Evolutionary conservation across 345 rosid genomes (phyloP), one percentile per base, ranked within the genome.

Genomic region (Hibiscus mutabilis): DNA sequence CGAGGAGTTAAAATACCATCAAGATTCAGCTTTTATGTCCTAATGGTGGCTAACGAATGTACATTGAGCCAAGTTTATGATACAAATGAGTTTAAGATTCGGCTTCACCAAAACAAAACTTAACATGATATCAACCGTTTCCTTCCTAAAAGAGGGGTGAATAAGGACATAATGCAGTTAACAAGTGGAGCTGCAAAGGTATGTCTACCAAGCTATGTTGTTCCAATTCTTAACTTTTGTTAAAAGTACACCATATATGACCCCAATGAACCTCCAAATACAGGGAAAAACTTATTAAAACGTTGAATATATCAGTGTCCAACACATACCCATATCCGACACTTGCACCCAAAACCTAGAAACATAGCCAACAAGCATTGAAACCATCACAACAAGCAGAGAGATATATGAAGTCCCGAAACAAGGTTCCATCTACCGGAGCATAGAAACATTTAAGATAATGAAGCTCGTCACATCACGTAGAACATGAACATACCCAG

Each of bases 401-500:
- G 12, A 40, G 46, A 40, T 7, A 40, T 40, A 40, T 2, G 10
- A n/a, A n/a, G 10, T 1, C 46, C 46, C 46, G 9, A 1, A 40
- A 40, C 46, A 40, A 40, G 46, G 46, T 40, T 40, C 10, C 46
- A 0, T 10, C 46, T 40, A 40, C 46, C 46, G 2, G 47, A 47
- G 19, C 6, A 60, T 46, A 60, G 52, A 65, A 52, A 69, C 49
- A 21, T 56, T 9, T 70, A 12, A 27, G 9, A 27, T 21, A 61
- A 55, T 14, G 24, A 3, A 2, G n/a, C 67, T 71, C 37, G 56
- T 57, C 22, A 25, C 31, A 11, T 13, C 25, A 27, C 24, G 10
- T 6, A 10, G 40, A 46, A 60, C 33, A 73, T 60, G 52, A 83
- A 56, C 86, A 73, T 89, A 94, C 98, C 98, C 98, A 16, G 98